These are phyloP conservation scores for Eurotiales sp. DNA, from an alignment of 2,329 filamentous ascomycete species.

Conservation along the genomic window DNA sequence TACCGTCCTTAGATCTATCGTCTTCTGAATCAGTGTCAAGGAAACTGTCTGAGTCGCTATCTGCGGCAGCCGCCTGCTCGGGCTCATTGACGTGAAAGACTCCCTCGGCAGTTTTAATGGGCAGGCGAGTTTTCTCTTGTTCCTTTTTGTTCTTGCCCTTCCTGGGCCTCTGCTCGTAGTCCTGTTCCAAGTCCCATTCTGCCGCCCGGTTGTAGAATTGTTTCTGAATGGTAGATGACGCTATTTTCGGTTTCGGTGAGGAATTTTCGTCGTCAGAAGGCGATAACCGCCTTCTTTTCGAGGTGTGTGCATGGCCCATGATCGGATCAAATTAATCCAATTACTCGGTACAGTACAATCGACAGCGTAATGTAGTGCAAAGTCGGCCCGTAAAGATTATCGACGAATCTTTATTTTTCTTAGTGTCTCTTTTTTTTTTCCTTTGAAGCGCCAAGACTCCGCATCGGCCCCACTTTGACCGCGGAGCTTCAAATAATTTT, in stretches of 20 bases:
- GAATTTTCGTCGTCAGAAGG: constrained; percentile 38
- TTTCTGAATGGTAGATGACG: constrained; percentile 26
- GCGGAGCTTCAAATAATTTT: constrained; percentile 19
- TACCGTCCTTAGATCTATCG: constrained; percentile 51
- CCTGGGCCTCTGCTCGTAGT: constrained; percentile 76
- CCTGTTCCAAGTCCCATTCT: constrained; percentile 87
- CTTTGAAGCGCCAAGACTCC: constrained; percentile 26
- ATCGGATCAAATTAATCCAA: neutral
- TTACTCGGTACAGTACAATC: too few relatives aligned
- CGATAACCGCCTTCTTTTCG: constrained; percentile 51
- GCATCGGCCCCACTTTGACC: constrained; percentile 23
- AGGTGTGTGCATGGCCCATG: constrained; percentile 47
- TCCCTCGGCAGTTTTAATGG: constrained; percentile 82
- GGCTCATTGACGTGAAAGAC: constrained; percentile 55
- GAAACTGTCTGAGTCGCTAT: constrained; percentile 63
- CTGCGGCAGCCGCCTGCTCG: constrained; percentile 32
- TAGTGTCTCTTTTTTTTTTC: constrained; percentile 27
- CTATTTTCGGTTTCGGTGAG: constrained; percentile 26
- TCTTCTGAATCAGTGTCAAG: constrained; percentile 48
- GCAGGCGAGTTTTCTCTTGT: constrained; percentile 70
- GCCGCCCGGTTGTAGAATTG: constrained; percentile 71
- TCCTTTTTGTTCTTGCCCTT: constrained; percentile 73
- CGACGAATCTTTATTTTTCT: too few relatives aligned
- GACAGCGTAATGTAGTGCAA: too few relatives aligned
- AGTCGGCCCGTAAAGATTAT: too few relatives aligned